Percentiles rank a stretch among this genome's conserved stretches.
phyloP scores from a whole-genome alignment of 1,284 basidiomycete genomes.

The Neonothopanus nambi region DNA sequence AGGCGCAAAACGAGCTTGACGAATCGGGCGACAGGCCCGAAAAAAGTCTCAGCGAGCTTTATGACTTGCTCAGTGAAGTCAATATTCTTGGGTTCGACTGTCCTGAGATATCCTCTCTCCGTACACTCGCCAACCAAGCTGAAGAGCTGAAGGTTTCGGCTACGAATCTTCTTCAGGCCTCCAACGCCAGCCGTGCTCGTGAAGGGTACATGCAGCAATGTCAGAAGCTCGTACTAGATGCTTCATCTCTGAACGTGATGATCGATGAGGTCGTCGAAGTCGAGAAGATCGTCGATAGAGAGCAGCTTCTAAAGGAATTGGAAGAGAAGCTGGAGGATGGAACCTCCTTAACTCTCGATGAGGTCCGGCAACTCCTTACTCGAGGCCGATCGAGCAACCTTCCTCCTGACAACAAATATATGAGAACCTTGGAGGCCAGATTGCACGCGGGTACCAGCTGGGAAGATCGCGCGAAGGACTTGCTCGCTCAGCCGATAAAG shows the following conservation, averaged over 20 bases:
- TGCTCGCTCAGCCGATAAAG: conserved; percentile 66
- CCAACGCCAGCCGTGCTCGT: conserved; percentile 42
- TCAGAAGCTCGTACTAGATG: conserved; percentile 66
- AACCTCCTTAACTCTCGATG: conserved; percentile 60
- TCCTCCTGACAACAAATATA: conserved; percentile 57
- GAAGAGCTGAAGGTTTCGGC: conserved; percentile 65
- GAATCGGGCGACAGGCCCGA: conserved; percentile 69
- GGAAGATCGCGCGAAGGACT: conserved; percentile 63
- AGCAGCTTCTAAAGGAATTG: conserved; percentile 69
- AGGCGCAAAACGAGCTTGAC: conserved; percentile 46
- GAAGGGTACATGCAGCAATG: conserved; percentile 66
- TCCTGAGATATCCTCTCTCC: conserved; percentile 66
- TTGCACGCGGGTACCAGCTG: conserved; percentile 66
- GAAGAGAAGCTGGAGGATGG: conserved; percentile 64
- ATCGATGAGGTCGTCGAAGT: conserved; percentile 75
- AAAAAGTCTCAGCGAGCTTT: conserved; percentile 66
- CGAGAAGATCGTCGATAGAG: conserved; percentile 74
- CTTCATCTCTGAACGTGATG: conserved; percentile 75
- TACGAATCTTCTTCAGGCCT: conserved; percentile 45
- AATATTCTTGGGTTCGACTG: conserved; percentile 79
- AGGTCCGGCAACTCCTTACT: conserved; percentile 64
- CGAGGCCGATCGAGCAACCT: conserved; percentile 72
- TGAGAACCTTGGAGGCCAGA: conserved; percentile 57
- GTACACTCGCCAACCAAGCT: conserved; percentile 59
- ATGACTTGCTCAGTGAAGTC: conserved; percentile 68